Percentiles rank a stretch among this genome's conserved stretches.
These are phyloP conservation scores for Rhododendron vialii DNA, from an alignment of 148 eudicot species.

Conservation along the genomic window DNA sequence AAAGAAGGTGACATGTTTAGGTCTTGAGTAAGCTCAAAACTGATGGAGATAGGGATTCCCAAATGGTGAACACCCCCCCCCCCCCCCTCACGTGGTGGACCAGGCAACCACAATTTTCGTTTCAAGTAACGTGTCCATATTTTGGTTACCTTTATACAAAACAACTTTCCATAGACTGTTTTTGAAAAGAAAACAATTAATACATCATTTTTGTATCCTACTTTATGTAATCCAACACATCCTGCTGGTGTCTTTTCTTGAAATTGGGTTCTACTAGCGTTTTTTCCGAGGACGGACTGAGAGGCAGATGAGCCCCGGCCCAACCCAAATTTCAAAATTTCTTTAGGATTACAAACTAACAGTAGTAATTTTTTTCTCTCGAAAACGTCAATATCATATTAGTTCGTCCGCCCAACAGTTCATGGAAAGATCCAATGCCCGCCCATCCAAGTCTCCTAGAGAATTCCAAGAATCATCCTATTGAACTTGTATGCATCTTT, in stretches of 20 bases:
- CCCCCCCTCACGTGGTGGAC: slow-evolving; percentile 5
- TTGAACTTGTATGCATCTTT: no score
- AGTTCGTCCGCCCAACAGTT: background rate
- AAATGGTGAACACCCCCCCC: background rate
- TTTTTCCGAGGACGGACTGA: background rate
- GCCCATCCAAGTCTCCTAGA: background rate
- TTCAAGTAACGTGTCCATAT: background rate
- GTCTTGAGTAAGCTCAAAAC: background rate
- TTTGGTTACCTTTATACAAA: background rate
- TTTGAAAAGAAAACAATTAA: background rate
- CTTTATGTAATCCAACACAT: background rate
- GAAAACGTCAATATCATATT: no score
- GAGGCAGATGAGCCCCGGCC: no score
- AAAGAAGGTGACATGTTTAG: background rate
- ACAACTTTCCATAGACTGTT: background rate
- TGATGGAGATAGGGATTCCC: background rate
- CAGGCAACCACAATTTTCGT: background rate
- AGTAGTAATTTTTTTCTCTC: background rate
- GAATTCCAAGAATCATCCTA: no score
- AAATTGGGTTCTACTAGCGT: background rate
- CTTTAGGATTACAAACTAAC: no score
- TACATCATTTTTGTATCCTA: background rate
- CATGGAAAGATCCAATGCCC: background rate
- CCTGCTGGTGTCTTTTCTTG: background rate
- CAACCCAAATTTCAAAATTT: background rate